Conservation (phyloP, 768 basidiomycete species). For the Leccinum uliginosum region DNA sequence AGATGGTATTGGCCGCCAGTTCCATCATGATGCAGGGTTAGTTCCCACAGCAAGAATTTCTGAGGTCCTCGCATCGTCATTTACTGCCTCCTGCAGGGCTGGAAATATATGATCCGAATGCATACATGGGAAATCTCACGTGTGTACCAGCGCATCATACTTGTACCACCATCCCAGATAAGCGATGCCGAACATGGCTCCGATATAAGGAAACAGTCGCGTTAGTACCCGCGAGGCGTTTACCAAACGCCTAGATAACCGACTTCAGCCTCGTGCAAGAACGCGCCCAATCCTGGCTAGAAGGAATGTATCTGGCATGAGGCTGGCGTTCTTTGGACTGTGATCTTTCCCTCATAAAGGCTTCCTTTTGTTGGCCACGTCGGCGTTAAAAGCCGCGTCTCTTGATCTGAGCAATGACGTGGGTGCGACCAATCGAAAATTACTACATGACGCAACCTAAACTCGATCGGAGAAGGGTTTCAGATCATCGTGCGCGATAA, state of each 20-base stretch:
- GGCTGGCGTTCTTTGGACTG: background rate
- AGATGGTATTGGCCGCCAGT: background rate
- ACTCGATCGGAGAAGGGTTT: background rate
- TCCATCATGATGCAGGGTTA: background rate
- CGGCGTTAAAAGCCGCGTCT: background rate
- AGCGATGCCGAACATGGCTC: slow-evolving; percentile 9
- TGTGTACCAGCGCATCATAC: background rate
- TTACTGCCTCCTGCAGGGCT: slow-evolving; percentile 3
- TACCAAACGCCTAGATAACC: background rate
- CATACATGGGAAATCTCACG: slow-evolving; percentile 2
- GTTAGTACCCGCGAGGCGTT: slow-evolving; percentile 11
- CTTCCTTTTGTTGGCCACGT: slow-evolving; percentile 16
- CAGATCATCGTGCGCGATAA: background rate
- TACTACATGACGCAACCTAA: background rate
- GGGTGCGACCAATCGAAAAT: background rate
- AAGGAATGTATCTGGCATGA: slow-evolving; percentile 11
- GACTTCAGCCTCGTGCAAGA: background rate
- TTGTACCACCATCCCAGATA: background rate
- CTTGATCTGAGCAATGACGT: background rate
- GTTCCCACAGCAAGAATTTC: background rate
- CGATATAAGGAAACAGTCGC: background rate
- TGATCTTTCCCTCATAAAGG: slow-evolving; percentile 8
- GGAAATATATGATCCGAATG: slow-evolving; percentile 4
- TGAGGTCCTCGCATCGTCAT: background rate
- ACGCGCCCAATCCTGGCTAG: background rate